Percentiles rank a stretch among this genome's conserved stretches.
Conservation (phyloP, 148 eudicot species). For the Polygonum aviculare region DNA sequence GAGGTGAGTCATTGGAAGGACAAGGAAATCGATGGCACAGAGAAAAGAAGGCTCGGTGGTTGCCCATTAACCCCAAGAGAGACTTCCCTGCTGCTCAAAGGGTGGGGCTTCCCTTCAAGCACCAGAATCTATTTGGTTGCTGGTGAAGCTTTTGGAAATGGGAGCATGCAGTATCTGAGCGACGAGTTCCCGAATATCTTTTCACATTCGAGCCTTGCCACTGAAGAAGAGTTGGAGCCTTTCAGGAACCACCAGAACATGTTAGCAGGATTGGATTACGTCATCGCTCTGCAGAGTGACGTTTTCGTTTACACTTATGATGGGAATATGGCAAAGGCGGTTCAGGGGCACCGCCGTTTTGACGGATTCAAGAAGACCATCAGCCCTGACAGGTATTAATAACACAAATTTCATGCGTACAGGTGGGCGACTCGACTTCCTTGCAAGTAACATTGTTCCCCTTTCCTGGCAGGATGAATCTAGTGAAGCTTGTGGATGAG, state of each 20-base stretch:
- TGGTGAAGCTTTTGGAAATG: slow-evolving; percentile 94
- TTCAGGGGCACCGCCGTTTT: slow-evolving; percentile 91
- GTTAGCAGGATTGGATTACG: slow-evolving; percentile 95
- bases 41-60: slow-evolving; percentile 77
- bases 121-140: slow-evolving; percentile 90
- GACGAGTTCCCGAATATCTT: slow-evolving; percentile 70
- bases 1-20: slow-evolving; percentile 98
- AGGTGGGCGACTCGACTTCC: background rate
- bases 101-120: slow-evolving; percentile 60
- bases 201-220: slow-evolving; percentile 72
- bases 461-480: slow-evolving; percentile 51
- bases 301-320: slow-evolving; percentile 89
- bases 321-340: slow-evolving; percentile 99
- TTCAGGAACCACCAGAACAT: slow-evolving; percentile 84
- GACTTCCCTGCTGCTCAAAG: slow-evolving; percentile 79
- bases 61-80: slow-evolving; percentile 95
- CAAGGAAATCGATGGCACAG: slow-evolving; percentile 83
- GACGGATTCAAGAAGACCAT: slow-evolving; percentile 87
- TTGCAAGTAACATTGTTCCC: background rate
- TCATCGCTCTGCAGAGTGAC: slow-evolving; percentile 83
- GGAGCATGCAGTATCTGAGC: slow-evolving; percentile 64
- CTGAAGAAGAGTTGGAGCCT: slow-evolving; percentile 62
- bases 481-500: slow-evolving; percentile 70
- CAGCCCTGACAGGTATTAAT: slow-evolving; percentile 73
- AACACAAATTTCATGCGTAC: no score